Evolutionary conservation across 2,329 filamentous ascomycete genomes (phyloP), one percentile per base, ranked within the genome.

Genomic region (Pleurostoma richardsiae): DNA sequence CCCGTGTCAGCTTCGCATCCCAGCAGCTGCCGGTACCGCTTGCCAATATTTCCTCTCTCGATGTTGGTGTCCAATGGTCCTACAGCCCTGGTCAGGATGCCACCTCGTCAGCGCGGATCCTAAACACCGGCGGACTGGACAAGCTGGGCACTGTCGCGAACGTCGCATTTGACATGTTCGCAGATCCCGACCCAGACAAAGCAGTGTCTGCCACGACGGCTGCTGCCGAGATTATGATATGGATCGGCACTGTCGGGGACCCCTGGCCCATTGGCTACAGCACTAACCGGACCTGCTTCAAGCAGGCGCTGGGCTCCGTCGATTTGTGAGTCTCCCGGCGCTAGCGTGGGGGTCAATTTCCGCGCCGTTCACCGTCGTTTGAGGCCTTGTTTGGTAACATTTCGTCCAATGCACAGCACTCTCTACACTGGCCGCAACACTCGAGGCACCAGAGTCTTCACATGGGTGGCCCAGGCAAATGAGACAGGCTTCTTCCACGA

Each of bases 141-240:
- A 40, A 49, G 4, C 36, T 51, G 4, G 53, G 49, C 29, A 54
- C 56, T 26, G 54, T 51, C 11, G 54, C 59, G 39, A 64, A 64
- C 42, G 59, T 61, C 29, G 62, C 61, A 6, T 64, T 62, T 50
- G 62, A 64, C 49, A 52, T 64, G 36, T 64, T 64, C 49, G 55
- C 56, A 29, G 62, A 64, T 53, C 55, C 45, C 42, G 55, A 62
- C 49, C 43, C 52, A 28, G 47, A 40, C 8, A 54, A 50, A 5
- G 51, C 61, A 2, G 51, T 53, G 27, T 55, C 53, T 43, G 59
- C 61, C 38, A 57, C 55, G 28, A 52, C 53, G 30, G 58, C 62
- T 10, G 55, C 54, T 43, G 60, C 57, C 36, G 62, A 64, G 49
- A 59, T 64, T 43, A 64, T 64, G 62, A 54, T 64, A 33, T 64